Conservation (phyloP, 108 stramenopile genomes). For the Poteriospumella lacustris region DNA sequence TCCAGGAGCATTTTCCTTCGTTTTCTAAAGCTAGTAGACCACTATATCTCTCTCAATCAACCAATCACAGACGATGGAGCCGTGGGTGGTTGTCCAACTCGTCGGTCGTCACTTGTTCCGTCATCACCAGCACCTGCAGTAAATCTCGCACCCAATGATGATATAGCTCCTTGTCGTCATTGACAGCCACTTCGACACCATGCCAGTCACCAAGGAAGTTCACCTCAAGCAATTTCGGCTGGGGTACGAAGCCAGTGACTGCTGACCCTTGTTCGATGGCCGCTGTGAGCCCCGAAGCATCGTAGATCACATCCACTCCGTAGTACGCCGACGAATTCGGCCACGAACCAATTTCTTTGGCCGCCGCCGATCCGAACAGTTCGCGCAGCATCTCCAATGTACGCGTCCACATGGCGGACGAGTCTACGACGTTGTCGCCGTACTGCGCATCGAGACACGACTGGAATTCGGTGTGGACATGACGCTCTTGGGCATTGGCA, state of each 20-base stretch:
- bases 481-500: neutral
- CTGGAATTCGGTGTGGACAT: neutral
- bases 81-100: too few relatives aligned
- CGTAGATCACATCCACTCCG: neutral
- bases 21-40: too few relatives aligned
- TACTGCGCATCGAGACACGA: neutral
- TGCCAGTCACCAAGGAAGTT: conserved; percentile 2
- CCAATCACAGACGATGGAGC: too few relatives aligned
- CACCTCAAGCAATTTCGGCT: neutral
- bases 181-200: neutral
- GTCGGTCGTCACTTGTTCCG: too few relatives aligned
- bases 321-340: conserved; percentile 4
- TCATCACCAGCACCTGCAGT: neutral
- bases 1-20: too few relatives aligned
- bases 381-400: neutral
- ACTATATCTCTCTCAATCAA: too few relatives aligned
- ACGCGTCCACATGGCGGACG: neutral
- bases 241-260: neutral
- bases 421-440: neutral
- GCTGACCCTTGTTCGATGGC: too few relatives aligned
- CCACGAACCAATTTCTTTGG: neutral
- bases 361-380: neutral
- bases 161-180: neutral
- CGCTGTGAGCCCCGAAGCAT: neutral
- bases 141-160: conserved; percentile 1